Base-by-base conservation (phyloP, 148 eudicot genomes). In the Vaccinium myrtillus region DNA sequence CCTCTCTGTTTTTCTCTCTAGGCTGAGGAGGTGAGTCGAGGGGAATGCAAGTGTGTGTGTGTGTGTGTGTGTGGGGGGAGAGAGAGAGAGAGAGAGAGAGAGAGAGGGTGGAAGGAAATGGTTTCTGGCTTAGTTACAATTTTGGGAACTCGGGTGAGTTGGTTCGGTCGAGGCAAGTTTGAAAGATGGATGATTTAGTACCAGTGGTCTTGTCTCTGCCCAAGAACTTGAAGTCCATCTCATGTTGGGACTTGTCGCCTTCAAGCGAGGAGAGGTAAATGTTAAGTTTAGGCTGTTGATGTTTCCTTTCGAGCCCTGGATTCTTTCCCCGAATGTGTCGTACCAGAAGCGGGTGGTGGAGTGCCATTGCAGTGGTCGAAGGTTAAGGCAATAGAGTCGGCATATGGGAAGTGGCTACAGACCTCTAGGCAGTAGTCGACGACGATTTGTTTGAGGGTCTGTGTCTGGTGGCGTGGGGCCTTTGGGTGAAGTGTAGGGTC, bases 241-340 rank as follows among this genome's bases (percentile, higher is more conserved):
- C 86, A 56, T 87, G 89, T 39, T 86, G 87, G 19, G 87, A 87
- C 69, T 87, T 85, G 83, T 87, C 79, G 9, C 90, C 90, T 87
- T 89, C 90, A 49, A 89, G 82, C 0, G 90, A 89, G 39, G 90
- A 89, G n/a, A 85, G 75, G 82, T 89, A 89, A 56, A 89, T 77
- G 87, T 87, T 89, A 86, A 86, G 54, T 89, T 89, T 51, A 89
- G 89, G 75, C 87, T 89, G 36, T 87, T 89, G 14, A 89, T 89
- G 48, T 89, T 89, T 27, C 89, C 89, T 13, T 82, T 39, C 1
- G 90, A 88, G 74, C 90, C 84, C 83, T 82, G 61, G 79, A 87
- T 89, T n/a, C 78, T 63, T 36, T 87, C 90, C 13, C 87, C 75
- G 74, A 89, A 87, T 8, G 89, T 89, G 65, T 89, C 90, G 49